Evolutionary conservation across 2,329 filamentous ascomycete species (phyloP).

Genomic region (Venturia pyrina): DNA sequence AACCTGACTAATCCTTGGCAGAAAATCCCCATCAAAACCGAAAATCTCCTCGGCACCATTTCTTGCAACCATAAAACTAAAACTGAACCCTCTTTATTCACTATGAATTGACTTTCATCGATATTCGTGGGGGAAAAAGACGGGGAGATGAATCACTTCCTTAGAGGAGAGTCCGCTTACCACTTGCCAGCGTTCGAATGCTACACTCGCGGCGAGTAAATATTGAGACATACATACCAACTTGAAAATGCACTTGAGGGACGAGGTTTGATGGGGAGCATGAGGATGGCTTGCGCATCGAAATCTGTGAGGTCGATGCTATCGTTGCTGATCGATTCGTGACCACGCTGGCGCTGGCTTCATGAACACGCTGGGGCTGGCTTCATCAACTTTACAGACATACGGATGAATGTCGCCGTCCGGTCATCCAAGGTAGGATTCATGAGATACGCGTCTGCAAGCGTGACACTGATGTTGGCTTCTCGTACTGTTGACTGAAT

Average conservation of each 20-base stretch:
- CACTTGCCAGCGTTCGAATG: background rate
- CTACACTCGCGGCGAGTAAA: slow-evolving; percentile 10
- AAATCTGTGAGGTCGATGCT: too few species aligned
- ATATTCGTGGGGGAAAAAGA: slow-evolving; percentile 8
- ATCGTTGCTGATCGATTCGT: too few species aligned
- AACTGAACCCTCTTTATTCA: slow-evolving; percentile 10
- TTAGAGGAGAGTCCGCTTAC: slow-evolving; percentile 6
- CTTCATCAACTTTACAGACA: too few species aligned
- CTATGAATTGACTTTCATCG: slow-evolving; percentile 9
- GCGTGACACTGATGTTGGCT: too few species aligned
- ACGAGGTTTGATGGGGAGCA: too few species aligned
- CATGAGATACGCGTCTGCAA: too few species aligned
- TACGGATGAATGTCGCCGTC: too few species aligned
- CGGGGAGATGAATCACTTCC: slow-evolving; percentile 3
- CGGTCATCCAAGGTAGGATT: too few species aligned
- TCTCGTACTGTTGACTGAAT: too few species aligned
- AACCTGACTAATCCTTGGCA: background rate
- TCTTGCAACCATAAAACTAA: background rate
- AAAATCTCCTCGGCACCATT: background rate
- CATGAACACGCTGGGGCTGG: too few species aligned
- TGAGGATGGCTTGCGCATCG: too few species aligned
- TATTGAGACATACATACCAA: slow-evolving; percentile 9
- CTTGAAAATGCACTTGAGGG: background rate
- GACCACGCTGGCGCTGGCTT: too few species aligned
- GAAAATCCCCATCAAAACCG: background rate